Evolutionary conservation across 768 basidiomycete species (phyloP), one percentile per base, ranked within the genome.

Genomic region (Lactifluus rugatus): DNA sequence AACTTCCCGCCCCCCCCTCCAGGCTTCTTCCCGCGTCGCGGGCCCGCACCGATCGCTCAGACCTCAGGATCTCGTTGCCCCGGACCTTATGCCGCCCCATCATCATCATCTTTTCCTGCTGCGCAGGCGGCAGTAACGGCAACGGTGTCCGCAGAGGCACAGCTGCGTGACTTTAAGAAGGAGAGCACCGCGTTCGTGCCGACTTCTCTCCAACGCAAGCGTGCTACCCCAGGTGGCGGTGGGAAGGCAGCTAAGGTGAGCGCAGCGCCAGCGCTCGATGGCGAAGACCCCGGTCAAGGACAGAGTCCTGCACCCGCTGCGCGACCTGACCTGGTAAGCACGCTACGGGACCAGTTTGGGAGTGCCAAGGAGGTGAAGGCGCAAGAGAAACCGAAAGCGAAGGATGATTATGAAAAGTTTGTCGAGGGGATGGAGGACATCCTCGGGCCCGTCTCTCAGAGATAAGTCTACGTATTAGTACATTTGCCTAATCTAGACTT

Each of bases 161-260:
- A 92, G 68, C 71, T 99, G 51, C 87, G 95, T 14, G 92, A 99
- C 71, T 76, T 98, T 60, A 92, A 93, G 74, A 93, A 92, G 71
- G 96, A 99, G 70, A 87, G 89, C 9, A 95, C 92, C 0, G 83
- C 89, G 0, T 98, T 99, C 66, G 82, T 97, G 4, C 96, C 96
- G 3, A 69, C 84, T 2, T 76, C 87, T 3, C 72, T 95, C 52
- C 91, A 90, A 70, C 81, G 89, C 48, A 93, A 87, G 71, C 85
- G 79, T 59, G 62, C 69, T 10, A 42, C 47, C 9, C 31, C 48
- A 6, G 25, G 56, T 2, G 48, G 48, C 3, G 31, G 72, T 19
- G 65, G 69, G 4, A 64, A 72, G 13, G 65, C 13, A 17, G 28
- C 45, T 31, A 52, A 56, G 14, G 36, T 59, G 32, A 64, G 56